These are phyloP conservation scores for Cadophora luteo-olivacea DNA, from an alignment of 2,329 filamentous ascomycete genomes.

Conservation along the genomic window DNA sequence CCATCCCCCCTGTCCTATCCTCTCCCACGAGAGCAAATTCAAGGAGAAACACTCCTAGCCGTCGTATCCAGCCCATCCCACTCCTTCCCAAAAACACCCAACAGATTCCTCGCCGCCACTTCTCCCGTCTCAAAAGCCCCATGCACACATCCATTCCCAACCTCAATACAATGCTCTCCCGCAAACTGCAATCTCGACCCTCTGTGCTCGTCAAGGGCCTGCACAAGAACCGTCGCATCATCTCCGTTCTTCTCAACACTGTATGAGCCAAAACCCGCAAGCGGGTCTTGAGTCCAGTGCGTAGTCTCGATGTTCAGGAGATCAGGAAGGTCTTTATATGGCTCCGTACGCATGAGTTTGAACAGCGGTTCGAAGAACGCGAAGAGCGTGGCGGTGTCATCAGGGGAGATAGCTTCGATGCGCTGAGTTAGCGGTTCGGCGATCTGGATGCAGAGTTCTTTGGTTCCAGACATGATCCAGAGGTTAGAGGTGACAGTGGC, in stretches of 20 bases:
- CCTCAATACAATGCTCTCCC: conserved; percentile 49
- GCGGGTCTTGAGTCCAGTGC: conserved; percentile 52
- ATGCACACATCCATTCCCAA: conserved; percentile 52
- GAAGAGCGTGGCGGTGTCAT: conserved; percentile 46
- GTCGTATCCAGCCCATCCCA: conserved; percentile 45
- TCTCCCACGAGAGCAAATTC: neutral
- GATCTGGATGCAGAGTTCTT: conserved; percentile 52
- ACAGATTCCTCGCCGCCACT: conserved; percentile 49
- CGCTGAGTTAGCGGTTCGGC: conserved; percentile 52
- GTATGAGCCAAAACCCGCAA: conserved; percentile 52
- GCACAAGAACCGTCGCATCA: conserved; percentile 47
- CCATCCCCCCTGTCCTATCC: neutral
- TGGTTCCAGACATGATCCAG: conserved; percentile 51
- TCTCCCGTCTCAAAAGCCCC: conserved; percentile 53
- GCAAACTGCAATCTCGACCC: conserved; percentile 49
- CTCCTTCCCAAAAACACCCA: conserved; percentile 46
- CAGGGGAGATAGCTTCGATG: conserved; percentile 49
- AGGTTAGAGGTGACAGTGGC: conserved; percentile 52
- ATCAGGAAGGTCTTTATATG: conserved; percentile 50
- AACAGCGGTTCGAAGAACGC: conserved; percentile 53
- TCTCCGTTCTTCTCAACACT: conserved; percentile 53
- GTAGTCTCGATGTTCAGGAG: conserved; percentile 51
- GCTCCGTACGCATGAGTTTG: conserved; percentile 51
- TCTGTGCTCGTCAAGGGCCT: conserved; percentile 48
- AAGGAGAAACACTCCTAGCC: conserved; percentile 33